These are phyloP conservation scores for Vinca minor DNA, from an alignment of 257 asterid species.

Conservation along the genomic window DNA sequence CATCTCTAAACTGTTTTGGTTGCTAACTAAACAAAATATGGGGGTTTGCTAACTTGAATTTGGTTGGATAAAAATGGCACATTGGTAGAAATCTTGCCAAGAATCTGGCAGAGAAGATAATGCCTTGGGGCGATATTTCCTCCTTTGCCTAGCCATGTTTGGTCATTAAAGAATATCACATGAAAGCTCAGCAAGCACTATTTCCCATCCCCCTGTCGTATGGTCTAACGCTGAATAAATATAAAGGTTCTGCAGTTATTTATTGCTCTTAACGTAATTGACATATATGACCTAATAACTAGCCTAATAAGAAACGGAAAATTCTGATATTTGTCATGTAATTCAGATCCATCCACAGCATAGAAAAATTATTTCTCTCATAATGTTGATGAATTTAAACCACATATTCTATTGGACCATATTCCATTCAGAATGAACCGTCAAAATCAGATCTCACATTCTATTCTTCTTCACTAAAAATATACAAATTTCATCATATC, in stretches of 20 bases:
- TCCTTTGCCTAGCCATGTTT: background rate
- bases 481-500: background rate
- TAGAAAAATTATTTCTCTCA: no score
- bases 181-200: constrained; percentile 11
- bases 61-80: background rate
- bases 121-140: background rate
- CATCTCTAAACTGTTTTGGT: no score
- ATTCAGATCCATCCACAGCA: no score
- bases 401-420: no score
- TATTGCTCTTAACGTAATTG: constrained; percentile 4
- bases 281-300: background rate
- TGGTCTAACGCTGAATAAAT: constrained; percentile 8
- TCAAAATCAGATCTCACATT: background rate
- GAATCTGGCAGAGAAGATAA: background rate
- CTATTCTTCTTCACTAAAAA: background rate
- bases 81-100: background rate
- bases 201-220: background rate
- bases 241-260: background rate
- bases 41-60: no score
- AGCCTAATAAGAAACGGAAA: no score
- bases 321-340: no score
- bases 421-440: no score
- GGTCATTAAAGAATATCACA: constrained; percentile 27
- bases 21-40: no score
- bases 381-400: no score